Evolutionary conservation across 257 asterid genomes (phyloP).

Genomic region (Gardenia jasminoides): DNA sequence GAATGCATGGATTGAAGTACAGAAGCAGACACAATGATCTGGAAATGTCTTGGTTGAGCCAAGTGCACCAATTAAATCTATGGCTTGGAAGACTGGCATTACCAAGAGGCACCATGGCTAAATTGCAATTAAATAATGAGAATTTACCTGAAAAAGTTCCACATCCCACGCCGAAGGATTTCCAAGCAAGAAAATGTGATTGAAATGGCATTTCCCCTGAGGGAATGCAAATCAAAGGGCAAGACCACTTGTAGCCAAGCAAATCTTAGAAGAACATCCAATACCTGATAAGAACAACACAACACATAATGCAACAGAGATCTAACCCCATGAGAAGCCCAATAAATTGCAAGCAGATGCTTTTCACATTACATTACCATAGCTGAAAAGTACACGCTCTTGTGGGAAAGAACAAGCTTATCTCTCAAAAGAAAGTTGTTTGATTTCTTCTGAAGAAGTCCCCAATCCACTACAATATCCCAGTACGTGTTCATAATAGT

Average conservation of each 20-base stretch:
- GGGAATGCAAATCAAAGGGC: constrained; percentile 48
- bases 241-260: constrained; percentile 80
- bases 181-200: constrained; percentile 62
- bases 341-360: background rate
- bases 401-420: constrained; percentile 51
- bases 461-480: constrained; percentile 89
- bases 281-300: constrained; percentile 42
- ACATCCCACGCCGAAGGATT: constrained; percentile 80
- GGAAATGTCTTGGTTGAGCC: background rate
- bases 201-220: constrained; percentile 49
- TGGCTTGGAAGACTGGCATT: background rate
- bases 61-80: background rate
- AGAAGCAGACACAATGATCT: background rate
- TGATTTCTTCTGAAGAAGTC: constrained; percentile 64
- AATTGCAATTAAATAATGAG: background rate
- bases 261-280: constrained; percentile 68
- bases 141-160: constrained; percentile 89
- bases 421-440: constrained; percentile 63
- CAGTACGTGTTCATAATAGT: constrained; percentile 64
- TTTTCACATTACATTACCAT: constrained; percentile 43
- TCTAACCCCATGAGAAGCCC: background rate
- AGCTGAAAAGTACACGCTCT: constrained; percentile 58
- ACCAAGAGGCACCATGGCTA: background rate
- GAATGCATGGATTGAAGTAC: background rate
- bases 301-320: constrained; percentile 3